Evolutionary conservation across 176 grass and related monocot species (phyloP), one percentile per base, ranked within the genome.

Genomic region (Avena sativa): DNA sequence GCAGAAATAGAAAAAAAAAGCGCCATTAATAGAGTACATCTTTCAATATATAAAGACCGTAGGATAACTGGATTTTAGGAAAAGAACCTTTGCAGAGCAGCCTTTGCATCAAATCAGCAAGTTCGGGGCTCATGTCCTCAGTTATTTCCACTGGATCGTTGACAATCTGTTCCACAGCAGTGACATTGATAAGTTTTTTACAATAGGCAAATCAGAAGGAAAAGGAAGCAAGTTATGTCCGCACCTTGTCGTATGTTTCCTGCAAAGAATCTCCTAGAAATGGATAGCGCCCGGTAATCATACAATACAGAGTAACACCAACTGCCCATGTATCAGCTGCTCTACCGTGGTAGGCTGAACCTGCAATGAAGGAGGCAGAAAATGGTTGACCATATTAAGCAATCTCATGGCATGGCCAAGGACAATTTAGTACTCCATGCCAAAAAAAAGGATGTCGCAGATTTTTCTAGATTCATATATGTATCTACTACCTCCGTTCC

Each of bases 181-280:
- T 12, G 10, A 49, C 32, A 19, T 36, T 48, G 75, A 62, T 85
- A 51, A 79, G 71, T 70, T 89, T 66, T 68, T 30, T 75, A 81
- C 20, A 48, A 52, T 25, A 69, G 10, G 68, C 26, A 57, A 88
- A 88, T 7, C 10, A 78, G 68, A 83, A 21, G 34, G 15, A 79
- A 57, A 86, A 56, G 8, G 1, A 83, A 51, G 28, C 9, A 10
- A 25, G 10, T 13, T 6, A 43, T 81, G 53, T 28, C 48, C 60
- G 4, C 38, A 96, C 96, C 96, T 95, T 96, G 71, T 98, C 93
- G 28, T 96, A 94, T 74, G 91, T 95, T 78, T 95, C 93, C 55
- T 91, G 88, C 62, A 94, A 84, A 2, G 90, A 87, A 46, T 98
- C 96, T 60, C 96, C 96, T 34, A 98, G 49, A 86, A 98, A 98